A percentile compares a stretch with the other conserved stretches of the same genome.
Conservation (phyloP, 1,139 yeast species). For the Waltiozyma sp. region DNA sequence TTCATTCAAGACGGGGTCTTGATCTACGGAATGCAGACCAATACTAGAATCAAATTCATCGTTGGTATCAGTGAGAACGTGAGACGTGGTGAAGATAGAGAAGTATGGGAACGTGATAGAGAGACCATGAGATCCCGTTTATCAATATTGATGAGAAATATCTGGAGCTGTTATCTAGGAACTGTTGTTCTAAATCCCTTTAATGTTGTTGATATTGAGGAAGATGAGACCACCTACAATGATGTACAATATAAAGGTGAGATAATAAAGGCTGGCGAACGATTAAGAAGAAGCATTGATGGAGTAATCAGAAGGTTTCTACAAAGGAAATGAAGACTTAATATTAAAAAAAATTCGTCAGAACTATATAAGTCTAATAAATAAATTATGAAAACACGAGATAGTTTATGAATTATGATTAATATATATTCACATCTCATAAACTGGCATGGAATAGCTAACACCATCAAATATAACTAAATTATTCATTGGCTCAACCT, state of each 20-base stretch:
- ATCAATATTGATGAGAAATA: neutral
- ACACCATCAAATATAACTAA: conserved; percentile 66
- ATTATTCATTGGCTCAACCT: conserved; percentile 77
- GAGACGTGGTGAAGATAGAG: neutral
- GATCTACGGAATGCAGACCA: conserved; percentile 53
- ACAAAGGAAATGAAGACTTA: neutral
- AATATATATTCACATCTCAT: conserved; percentile 22
- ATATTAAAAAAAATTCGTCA: too few species aligned
- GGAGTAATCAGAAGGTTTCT: neutral
- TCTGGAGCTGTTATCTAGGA: neutral
- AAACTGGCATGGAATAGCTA: conserved; percentile 68
- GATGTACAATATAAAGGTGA: neutral
- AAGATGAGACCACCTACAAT: neutral
- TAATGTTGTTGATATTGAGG: neutral
- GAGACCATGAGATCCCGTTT: neutral
- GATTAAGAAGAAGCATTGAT: neutral
- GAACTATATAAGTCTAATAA: too few species aligned
- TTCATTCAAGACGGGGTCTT: conserved; percentile 52
- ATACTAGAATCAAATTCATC: conserved; percentile 48
- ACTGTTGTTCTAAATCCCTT: neutral
- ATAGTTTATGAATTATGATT: neutral
- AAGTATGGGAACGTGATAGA: neutral
- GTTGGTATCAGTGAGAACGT: conserved; percentile 23
- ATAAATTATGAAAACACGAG: too few species aligned
- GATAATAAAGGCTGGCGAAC: neutral